Evolutionary conservation across 495 filamentous ascomycete species (phyloP).

Genomic region (Penicillium angulare): DNA sequence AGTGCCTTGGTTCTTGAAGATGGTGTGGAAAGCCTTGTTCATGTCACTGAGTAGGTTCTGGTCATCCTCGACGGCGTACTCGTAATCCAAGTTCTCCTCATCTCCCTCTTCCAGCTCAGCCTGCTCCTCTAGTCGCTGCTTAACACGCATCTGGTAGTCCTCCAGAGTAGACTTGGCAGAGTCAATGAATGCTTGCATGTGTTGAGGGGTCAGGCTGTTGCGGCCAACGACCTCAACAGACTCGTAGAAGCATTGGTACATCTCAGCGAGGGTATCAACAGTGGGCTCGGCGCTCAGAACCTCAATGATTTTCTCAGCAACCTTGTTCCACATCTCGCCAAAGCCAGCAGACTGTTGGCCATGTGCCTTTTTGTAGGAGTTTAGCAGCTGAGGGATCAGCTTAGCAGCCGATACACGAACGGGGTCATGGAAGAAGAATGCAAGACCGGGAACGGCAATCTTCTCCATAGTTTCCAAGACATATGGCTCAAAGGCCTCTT

Average conservation of each 20-base stretch:
- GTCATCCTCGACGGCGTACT: constrained; percentile 93
- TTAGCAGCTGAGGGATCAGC: constrained; percentile 89
- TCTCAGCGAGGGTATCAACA: constrained; percentile 94
- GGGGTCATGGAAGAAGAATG: constrained; percentile 99
- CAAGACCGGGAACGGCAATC: constrained; percentile 87
- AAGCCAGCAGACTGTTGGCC: constrained; percentile 74
- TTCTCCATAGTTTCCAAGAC: constrained; percentile 94
- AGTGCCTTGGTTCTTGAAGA: constrained; percentile 92
- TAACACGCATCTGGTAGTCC: constrained; percentile 87
- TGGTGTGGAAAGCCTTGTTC: constrained; percentile 99
- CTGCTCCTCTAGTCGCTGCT: constrained; percentile 72
- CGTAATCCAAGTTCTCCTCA: constrained; percentile 65
- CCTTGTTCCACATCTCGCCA: constrained; percentile 75
- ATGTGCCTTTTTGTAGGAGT: constrained; percentile 87
- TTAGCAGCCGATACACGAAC: constrained; percentile 95
- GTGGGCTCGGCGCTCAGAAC: constrained; percentile 93
- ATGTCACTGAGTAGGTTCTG: constrained; percentile 96
- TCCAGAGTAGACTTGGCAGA: constrained; percentile 78
- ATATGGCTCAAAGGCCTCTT: constrained; percentile 88
- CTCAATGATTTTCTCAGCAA: constrained; percentile 87
- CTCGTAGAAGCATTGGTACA: constrained; percentile 99
- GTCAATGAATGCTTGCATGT: constrained; percentile 85
- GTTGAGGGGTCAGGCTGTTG: constrained; percentile 68
- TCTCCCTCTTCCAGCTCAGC: constrained; percentile 78
- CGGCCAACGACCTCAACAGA: constrained; percentile 91